Base-by-base conservation (phyloP, 2,329 filamentous ascomycete genomes). In the Colletotrichum cuscutae region DNA sequence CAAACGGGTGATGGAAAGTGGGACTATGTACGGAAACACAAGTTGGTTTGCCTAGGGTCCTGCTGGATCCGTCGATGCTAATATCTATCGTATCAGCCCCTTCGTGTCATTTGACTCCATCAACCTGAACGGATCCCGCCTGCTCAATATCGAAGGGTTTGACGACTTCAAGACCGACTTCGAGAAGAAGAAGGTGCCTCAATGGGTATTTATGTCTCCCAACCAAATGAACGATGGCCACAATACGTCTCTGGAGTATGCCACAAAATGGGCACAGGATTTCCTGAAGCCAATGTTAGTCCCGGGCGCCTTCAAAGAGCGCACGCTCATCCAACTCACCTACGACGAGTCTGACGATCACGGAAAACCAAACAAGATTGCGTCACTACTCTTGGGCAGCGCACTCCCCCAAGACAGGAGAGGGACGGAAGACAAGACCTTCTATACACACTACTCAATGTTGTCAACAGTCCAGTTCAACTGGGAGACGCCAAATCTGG, bases 191-290 rank as follows among this genome's bases (percentile, higher is more conserved):
- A 81, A 82, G 9, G 84, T 94, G 12, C 92, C 92, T 3, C 92
- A 94, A 79, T 93, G 90, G 82, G 86, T 88, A 52, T 90, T 91
- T 80, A 87, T 91, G 80, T 88, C 88, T 0, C 90, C 90, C 0
- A 88, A 92, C 79, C 90, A 91, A 89, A 86, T 90, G 59, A 89
- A 90, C 74, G 90, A 93, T 77, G 92, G 91, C 15, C 92, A 94
- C 76, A 82, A 91, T 76, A 86, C 86, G 3, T 85, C 84, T 4
- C 83, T 90, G 11, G 84, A 84, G n/a, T 84, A 82, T 59, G 86
- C 88, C 3, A 85, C 87, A 1, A 79, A 82, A 3, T 91, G 89
- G 89, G 84, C 84, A 24, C 83, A 84, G 59, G 80, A 80, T 64
- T 90, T 90, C 78, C 80, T 91, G 30, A 82, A 86, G 70, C 88